These are phyloP conservation scores for Chaetomium olivaceum DNA, from an alignment of 2,329 filamentous ascomycete species.

Conservation along the genomic window DNA sequence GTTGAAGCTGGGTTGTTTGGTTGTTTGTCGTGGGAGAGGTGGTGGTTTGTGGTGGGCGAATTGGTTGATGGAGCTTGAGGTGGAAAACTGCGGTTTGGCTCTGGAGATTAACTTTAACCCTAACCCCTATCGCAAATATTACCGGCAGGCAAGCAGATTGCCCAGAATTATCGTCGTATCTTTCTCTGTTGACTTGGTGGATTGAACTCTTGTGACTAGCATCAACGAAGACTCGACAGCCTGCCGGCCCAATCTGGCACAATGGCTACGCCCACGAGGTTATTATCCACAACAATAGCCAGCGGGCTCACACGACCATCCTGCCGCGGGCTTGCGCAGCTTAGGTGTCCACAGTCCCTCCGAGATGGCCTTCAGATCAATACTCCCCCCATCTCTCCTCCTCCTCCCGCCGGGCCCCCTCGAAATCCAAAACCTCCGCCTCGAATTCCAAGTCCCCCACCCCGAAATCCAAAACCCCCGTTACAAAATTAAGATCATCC, in stretches of 20 bases:
- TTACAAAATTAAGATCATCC: no score
- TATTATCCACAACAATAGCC: background rate
- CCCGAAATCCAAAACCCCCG: background rate
- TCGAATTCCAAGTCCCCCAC: background rate
- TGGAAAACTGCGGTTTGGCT: background rate
- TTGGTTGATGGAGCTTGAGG: background rate
- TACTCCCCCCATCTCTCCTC: background rate
- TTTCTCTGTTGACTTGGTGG: background rate
- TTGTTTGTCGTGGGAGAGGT: background rate
- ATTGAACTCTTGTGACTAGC: background rate
- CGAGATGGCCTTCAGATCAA: background rate
- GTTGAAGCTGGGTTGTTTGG: background rate
- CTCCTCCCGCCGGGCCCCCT: background rate
- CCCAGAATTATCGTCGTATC: background rate
- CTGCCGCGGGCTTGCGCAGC: background rate
- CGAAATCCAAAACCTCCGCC: background rate
- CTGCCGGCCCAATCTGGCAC: background rate
- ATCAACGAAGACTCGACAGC: background rate
- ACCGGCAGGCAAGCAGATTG: constrained; percentile 5
- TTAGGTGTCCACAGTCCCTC: background rate
- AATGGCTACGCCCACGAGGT: constrained; percentile 15
- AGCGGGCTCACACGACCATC: background rate
- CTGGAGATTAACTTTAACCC: background rate
- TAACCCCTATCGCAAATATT: constrained; percentile 1
- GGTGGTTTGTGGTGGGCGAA: background rate